Base-by-base conservation (phyloP, 2,329 filamentous ascomycete genomes). In the Akanthomyces uredinophilus region DNA sequence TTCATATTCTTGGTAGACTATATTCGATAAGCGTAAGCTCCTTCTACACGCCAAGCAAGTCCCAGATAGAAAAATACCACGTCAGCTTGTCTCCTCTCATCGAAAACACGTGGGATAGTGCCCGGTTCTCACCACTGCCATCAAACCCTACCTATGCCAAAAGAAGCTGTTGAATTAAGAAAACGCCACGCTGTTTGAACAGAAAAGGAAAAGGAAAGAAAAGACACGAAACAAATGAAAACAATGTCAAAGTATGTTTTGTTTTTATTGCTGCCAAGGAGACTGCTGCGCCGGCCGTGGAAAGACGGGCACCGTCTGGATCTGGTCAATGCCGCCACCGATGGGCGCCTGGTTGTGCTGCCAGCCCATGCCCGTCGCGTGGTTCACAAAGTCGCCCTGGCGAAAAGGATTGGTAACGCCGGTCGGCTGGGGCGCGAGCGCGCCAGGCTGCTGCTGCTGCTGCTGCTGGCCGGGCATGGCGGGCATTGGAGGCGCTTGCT, bases 401-500 rank as follows among this genome's bases (percentile, higher is more conserved):
- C 95, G 85, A 82, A 98, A 98, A 0, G 95, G 95, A 70, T 99
- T 99, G 2, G 93, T 97, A 70, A 86, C 92, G 10, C 92, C 93
- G 0, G 93, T 97, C 1, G 89, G 84, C 70, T 94, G 92, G 2
- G 92, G 86, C 59, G 83, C 83, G 5, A 95, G 77, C 54, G 79
- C 78, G 47, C 80, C 78, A 1, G 78, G 79, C n/a, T 77, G 72
- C 56, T 78, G 77, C 41, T 74, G 72, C 49, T 76, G 75, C 35
- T 61, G 62, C 37, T 49, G 55, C 46, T 58, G 47, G 20, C 46
- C 47, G 47, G 57, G 39, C 47, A 60, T 35, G 22, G 39, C 41
- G 24, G 58, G 58, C 50, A 61, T 54, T 2, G 50, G 50, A 37
- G 50, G 43, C 5, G 43, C 35, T 16, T 49, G 44, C 16, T 64